phyloP scores from a whole-genome alignment of 345 rosid genomes.

The Citrus sinensis region DVS_A1.0 CM039163.1:45325001-45325500 shows the following conservation, averaged over 20 bases:
- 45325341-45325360: conserved; percentile 98
- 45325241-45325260: conserved; percentile 91
- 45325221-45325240: conserved; percentile 99
- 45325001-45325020: conserved; percentile 21
- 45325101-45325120: conserved; percentile 89
- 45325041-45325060: conserved; percentile 17
- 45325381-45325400: conserved; percentile 96
- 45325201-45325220: conserved; percentile 91
- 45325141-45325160: conserved; percentile 95
- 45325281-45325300: conserved; percentile 89
- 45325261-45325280: conserved; percentile 94
- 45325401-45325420: conserved; percentile 39
- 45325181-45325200: conserved; percentile 88
- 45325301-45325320: conserved; percentile 91
- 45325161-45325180: conserved; percentile 99
- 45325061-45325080: conserved; percentile 32
- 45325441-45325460: neutral
- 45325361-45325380: conserved; percentile 96
- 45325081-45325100: conserved; percentile 34
- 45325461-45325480: neutral
- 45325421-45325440: too few species aligned
- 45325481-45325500: neutral
- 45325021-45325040: conserved; percentile 30
- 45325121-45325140: conserved; percentile 65
- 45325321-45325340: conserved; percentile 99